A percentile compares a stretch with the other conserved stretches of the same genome.
Evolutionary conservation across 1,139 yeast species (phyloP).

Genomic region (Pichia sp.): DNA sequence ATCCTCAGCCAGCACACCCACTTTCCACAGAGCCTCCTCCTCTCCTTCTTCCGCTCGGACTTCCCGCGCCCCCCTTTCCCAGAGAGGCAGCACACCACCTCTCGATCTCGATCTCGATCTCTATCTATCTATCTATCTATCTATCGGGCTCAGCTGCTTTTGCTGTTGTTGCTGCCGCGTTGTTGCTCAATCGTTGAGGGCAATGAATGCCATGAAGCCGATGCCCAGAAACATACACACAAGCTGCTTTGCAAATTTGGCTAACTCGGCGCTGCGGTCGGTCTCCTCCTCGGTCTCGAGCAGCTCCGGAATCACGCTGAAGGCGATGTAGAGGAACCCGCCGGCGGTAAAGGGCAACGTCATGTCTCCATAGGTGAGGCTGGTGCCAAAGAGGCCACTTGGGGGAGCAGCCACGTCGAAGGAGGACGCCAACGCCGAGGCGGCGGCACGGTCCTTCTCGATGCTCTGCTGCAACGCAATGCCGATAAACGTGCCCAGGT

Average conservation of each 20-base stretch:
- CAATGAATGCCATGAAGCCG: constrained; percentile 46
- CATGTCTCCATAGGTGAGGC: constrained; percentile 44
- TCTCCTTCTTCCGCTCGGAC: not conserved
- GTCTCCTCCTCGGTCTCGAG: constrained; percentile 40
- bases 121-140: not conserved
- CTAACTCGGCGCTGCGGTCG: constrained; percentile 33
- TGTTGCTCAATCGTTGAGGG: constrained; percentile 38
- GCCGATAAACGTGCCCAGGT: constrained; percentile 58
- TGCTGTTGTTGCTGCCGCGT: not conserved
- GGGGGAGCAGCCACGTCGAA: constrained; percentile 23
- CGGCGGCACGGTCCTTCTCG: not conserved
- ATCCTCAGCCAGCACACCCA: not conserved
- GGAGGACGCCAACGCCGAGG: constrained; percentile 4
- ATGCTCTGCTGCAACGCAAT: constrained; percentile 40
- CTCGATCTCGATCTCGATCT: not conserved
- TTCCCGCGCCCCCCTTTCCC: not conserved
- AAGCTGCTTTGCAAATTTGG: constrained; percentile 39
- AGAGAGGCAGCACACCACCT: not conserved
- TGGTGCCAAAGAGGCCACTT: constrained; percentile 45
- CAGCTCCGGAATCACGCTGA: constrained; percentile 62
- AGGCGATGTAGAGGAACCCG: constrained; percentile 63
- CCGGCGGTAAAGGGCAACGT: constrained; percentile 71
- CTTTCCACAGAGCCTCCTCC: not conserved
- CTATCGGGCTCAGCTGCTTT: too few relatives aligned
- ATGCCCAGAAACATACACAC: constrained; percentile 45